Conservation (phyloP, 2,329 filamentous ascomycete species). For the Cadophora malorum region DNA sequence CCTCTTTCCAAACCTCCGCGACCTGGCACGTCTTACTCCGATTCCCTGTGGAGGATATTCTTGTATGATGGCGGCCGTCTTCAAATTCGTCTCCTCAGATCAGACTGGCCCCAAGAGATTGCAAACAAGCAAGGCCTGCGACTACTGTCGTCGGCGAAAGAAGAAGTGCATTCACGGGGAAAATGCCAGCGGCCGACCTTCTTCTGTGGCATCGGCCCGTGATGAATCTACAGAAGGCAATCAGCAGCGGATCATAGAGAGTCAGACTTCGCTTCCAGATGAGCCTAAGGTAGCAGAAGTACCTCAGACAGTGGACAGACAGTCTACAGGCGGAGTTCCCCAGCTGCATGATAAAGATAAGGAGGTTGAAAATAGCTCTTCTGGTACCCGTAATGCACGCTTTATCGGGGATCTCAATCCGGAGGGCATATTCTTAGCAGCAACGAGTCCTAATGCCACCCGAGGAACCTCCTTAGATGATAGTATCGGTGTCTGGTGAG, state of each 20-base stretch:
- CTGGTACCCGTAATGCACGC: conserved; percentile 43
- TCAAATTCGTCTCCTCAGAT: conserved; percentile 65
- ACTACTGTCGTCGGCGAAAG: conserved; percentile 53
- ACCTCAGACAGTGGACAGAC: not conserved
- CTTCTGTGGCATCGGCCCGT: not conserved
- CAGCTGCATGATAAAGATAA: conserved; percentile 7
- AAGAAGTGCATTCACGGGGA: conserved; percentile 51
- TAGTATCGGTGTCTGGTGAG: conserved; percentile 60
- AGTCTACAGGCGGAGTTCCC: not conserved
- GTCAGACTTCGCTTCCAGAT: not conserved
- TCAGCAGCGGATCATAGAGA: not conserved
- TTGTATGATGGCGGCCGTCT: conserved; percentile 42
- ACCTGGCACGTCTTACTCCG: not conserved
- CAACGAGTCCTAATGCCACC: conserved; percentile 51
- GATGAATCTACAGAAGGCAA: not conserved
- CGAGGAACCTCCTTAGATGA: conserved; percentile 53
- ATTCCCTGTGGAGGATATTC: not conserved
- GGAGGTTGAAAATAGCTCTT: not conserved
- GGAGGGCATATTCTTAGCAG: conserved; percentile 64
- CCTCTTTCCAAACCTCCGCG: conserved; percentile 4
- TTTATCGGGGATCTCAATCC: conserved; percentile 67
- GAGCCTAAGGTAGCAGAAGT: not conserved
- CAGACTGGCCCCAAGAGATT: conserved; percentile 58
- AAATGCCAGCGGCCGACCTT: not conserved
- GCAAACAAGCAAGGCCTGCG: conserved; percentile 64